Percentiles rank a stretch among this genome's conserved stretches.
Conservation (phyloP, 2,329 filamentous ascomycete genomes). For the Bipolaris bicolor region DNA sequence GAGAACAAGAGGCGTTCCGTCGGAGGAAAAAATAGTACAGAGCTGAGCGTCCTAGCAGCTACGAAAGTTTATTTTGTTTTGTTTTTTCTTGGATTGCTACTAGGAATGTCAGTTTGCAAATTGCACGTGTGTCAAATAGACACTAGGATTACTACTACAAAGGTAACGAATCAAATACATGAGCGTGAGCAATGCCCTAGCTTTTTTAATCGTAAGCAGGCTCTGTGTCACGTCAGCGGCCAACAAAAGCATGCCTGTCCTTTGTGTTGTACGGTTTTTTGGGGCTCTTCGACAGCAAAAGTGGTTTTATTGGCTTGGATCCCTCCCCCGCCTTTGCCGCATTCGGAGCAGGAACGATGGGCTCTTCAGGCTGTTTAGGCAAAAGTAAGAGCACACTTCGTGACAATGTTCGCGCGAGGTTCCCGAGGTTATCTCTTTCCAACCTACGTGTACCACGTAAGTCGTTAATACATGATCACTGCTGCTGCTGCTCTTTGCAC, state of each 20-base stretch:
- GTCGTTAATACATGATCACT: neutral
- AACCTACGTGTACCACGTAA: neutral
- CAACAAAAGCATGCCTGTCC: neutral
- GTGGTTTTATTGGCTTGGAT: neutral
- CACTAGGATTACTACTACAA: too few species aligned
- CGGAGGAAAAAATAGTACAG: too few species aligned
- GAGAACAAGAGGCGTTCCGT: too few species aligned
- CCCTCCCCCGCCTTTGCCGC: neutral
- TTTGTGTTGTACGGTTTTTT: neutral
- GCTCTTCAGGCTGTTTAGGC: slow-evolving; percentile 11
- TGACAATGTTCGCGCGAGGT: slow-evolving; percentile 2
- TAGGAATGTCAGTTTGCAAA: too few species aligned
- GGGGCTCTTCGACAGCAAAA: neutral
- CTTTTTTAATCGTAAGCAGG: too few species aligned
- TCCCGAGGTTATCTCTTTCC: neutral
- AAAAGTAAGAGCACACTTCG: slow-evolving; percentile 2
- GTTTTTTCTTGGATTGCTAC: too few species aligned
- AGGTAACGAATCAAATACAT: too few species aligned
- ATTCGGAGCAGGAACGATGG: neutral
- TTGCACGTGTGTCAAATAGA: too few species aligned
- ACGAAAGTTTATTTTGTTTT: too few species aligned
- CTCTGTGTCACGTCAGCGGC: neutral
- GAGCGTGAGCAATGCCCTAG: too few species aligned
- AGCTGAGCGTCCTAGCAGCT: too few species aligned
- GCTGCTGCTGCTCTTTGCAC: neutral